A percentile compares a stretch with the other conserved stretches of the same genome.
These are phyloP conservation scores for Keithomyces neogunnii DNA, from an alignment of 2,329 filamentous ascomycete genomes.

Conservation along the genomic window DNA sequence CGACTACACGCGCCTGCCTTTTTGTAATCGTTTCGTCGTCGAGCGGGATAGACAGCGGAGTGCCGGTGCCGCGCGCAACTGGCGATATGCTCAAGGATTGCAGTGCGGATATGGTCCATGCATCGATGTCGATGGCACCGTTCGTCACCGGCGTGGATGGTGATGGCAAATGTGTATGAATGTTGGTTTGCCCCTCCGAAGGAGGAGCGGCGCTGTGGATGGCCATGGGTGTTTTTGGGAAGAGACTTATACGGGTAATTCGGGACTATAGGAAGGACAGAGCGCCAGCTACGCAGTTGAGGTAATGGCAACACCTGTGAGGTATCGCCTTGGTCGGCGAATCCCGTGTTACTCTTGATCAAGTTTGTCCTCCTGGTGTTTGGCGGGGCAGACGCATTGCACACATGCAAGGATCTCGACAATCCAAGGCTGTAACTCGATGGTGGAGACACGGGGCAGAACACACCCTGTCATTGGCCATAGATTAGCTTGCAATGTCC, in stretches of 20 bases:
- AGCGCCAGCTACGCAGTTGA: too few species aligned
- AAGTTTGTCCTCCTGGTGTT: not conserved
- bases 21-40: constrained; percentile 39
- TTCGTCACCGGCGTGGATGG: constrained; percentile 17
- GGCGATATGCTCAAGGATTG: constrained; percentile 47
- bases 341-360: too few species aligned
- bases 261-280: too few species aligned
- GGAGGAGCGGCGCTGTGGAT: constrained; percentile 46
- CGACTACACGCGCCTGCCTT: constrained; percentile 12
- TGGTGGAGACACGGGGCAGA: not conserved
- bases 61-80: constrained; percentile 49
- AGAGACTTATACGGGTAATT: too few species aligned
- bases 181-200: constrained; percentile 23
- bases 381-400: not conserved
- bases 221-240: constrained; percentile 29
- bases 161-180: constrained; percentile 12
- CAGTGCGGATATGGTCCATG: constrained; percentile 56
- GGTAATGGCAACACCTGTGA: too few species aligned
- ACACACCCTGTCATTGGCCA: not conserved
- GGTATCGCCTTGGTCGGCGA: too few species aligned
- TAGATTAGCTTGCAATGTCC: not conserved
- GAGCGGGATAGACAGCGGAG: constrained; percentile 66
- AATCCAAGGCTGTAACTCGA: not conserved
- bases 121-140: constrained; percentile 48
- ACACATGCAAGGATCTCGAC: not conserved